These are phyloP conservation scores for Leccinum boreale DNA, from an alignment of 768 basidiomycete genomes.

Conservation along the genomic window DNA sequence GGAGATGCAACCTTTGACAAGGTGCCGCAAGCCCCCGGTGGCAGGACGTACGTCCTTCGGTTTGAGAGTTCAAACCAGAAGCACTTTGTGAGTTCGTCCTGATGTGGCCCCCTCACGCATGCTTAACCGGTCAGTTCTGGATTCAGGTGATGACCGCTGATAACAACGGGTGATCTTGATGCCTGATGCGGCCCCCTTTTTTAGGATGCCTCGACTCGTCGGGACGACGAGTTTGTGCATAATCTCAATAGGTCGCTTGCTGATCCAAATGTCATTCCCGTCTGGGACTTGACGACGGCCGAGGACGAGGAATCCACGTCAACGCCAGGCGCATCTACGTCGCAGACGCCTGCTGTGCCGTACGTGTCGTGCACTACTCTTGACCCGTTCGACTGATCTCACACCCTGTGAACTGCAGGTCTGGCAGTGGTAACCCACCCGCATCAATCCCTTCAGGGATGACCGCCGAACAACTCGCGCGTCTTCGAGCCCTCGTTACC, in stretches of 20 bases:
- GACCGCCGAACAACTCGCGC: conserved; percentile 66
- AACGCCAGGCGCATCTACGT: conserved; percentile 28
- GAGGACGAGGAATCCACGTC: conserved; percentile 49
- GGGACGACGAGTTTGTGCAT: conserved; percentile 69
- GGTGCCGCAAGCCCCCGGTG: conserved; percentile 61
- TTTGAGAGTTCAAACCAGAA: conserved; percentile 88
- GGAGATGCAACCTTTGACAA: conserved; percentile 79
- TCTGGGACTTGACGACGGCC: conserved; percentile 48
- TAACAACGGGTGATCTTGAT: conserved; percentile 1
- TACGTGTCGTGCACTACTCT: conserved; percentile 15
- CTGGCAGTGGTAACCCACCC: conserved; percentile 5
- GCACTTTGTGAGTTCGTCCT: conserved; percentile 71
- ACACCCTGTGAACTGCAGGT: background rate
- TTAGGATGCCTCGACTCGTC: conserved; percentile 62
- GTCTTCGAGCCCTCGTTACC: conserved; percentile 52
- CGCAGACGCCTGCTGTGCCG: conserved; percentile 32
- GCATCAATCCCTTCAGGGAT: conserved; percentile 12
- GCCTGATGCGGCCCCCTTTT: background rate
- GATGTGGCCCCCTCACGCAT: background rate
- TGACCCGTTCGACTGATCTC: background rate
- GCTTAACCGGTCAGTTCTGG: conserved; percentile 60
- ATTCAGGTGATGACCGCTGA: conserved; percentile 57
- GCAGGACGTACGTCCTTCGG: conserved; percentile 83
- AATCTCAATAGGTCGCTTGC: conserved; percentile 71
- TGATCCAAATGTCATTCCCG: conserved; percentile 58